Conservation (phyloP, 345 rosid species). For the Physaria fendleri region DNA sequence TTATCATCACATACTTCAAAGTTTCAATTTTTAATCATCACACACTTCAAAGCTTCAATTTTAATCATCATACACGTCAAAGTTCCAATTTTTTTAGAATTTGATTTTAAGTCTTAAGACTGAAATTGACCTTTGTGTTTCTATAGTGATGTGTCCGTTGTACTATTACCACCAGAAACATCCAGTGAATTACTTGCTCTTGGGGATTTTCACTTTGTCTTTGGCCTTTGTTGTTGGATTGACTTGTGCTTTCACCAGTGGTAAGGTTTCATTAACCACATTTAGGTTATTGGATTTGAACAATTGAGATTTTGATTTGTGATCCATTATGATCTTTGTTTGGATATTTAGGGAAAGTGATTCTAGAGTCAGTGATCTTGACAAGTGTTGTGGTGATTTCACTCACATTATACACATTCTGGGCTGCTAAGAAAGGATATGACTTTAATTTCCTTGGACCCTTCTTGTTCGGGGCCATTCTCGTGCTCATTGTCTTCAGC, state of each 20-base stretch:
- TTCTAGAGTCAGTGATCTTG: constrained; percentile 66
- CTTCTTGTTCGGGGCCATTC: constrained; percentile 57
- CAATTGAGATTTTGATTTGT: background rate
- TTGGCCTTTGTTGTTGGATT: constrained; percentile 66
- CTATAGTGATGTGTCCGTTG: constrained; percentile 64
- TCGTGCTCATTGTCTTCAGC: constrained; percentile 17
- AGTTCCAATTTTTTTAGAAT: background rate
- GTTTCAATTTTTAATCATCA: background rate
- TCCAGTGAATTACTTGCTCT: constrained; percentile 71
- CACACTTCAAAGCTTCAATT: background rate
- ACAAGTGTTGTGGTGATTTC: constrained; percentile 58
- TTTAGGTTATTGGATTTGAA: background rate
- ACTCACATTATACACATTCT: constrained; percentile 73
- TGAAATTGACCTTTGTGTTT: background rate
- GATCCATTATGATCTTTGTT: background rate
- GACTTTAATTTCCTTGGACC: constrained; percentile 82
- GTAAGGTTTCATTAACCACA: constrained; percentile 18
- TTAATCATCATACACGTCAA: background rate
- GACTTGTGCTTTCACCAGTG: constrained; percentile 68
- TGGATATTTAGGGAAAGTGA: constrained; percentile 64
- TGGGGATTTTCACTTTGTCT: constrained; percentile 56
- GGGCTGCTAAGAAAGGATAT: constrained; percentile 74
- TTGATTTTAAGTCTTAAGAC: background rate
- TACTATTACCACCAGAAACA: constrained; percentile 72
- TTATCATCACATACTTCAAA: background rate